phyloP scores from a whole-genome alignment of 192 early-diverging fungal species.

The Umbelopsis vinacea region DNA sequence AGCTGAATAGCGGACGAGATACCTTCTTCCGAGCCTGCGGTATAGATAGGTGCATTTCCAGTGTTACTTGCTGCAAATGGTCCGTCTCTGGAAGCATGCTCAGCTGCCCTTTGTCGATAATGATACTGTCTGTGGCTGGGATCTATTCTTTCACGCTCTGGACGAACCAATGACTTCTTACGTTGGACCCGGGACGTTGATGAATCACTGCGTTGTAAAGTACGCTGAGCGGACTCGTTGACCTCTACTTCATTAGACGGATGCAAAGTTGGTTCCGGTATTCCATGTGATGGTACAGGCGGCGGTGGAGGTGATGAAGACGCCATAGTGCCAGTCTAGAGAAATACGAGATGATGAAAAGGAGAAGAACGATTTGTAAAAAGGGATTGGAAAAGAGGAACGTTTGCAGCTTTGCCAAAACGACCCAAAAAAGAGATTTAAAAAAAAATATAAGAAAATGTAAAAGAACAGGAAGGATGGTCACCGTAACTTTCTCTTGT shows the following conservation, averaged over 20 bases:
- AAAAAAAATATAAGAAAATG: background rate
- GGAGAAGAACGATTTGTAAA: no score
- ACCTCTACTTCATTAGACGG: background rate
- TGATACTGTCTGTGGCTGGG: constrained; percentile 54
- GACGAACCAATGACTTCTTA: constrained; percentile 70
- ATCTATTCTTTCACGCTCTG: constrained; percentile 64
- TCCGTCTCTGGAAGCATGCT: constrained; percentile 17
- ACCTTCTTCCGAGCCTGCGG: constrained; percentile 17
- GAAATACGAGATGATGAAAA: no score
- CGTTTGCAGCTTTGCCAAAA: no score
- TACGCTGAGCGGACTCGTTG: background rate
- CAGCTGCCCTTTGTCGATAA: constrained; percentile 39
- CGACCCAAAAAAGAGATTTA: background rate
- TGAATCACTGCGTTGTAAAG: constrained; percentile 5
- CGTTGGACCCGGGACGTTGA: constrained; percentile 27
- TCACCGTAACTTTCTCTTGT: background rate
- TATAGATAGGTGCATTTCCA: constrained; percentile 28
- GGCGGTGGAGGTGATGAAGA: constrained; percentile 1
- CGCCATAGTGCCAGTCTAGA: background rate
- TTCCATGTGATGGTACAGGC: constrained; percentile 4
- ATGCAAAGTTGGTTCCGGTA: background rate
- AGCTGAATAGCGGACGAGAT: background rate
- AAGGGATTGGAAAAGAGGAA: no score
- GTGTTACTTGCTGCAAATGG: constrained; percentile 29
- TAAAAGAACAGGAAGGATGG: background rate